phyloP scores from a whole-genome alignment of 1,284 basidiomycete genomes.

The Pseudozyma thailandica region DNA sequence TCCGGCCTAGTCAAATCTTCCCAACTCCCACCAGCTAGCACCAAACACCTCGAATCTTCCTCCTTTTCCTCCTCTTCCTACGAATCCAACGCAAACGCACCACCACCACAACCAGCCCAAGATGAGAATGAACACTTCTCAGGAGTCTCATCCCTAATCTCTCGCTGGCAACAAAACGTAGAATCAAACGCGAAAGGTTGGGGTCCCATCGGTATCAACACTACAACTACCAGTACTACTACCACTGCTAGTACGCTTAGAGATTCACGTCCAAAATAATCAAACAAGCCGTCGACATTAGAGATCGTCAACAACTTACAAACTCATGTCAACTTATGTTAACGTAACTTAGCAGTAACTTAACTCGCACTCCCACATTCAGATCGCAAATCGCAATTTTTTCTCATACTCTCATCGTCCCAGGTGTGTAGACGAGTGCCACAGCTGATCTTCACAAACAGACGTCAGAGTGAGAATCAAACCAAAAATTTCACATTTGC shows the following conservation, averaged over 20 bases:
- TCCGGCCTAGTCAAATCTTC: slow-evolving; percentile 20
- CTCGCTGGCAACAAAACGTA: slow-evolving; percentile 48
- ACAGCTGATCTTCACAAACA: neutral
- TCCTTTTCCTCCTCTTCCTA: neutral
- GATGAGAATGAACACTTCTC: slow-evolving; percentile 18
- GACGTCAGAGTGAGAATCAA: neutral
- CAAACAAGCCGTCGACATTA: too few relatives aligned
- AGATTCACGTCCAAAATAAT: too few relatives aligned
- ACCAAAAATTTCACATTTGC: slow-evolving; percentile 5
- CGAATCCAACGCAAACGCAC: neutral
- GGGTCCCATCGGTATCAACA: slow-evolving; percentile 36
- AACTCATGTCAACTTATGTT: too few relatives aligned
- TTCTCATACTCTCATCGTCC: too few relatives aligned
- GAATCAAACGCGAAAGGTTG: slow-evolving; percentile 51
- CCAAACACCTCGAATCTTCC: slow-evolving; percentile 3
- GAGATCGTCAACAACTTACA: too few relatives aligned
- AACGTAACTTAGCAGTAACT: too few relatives aligned
- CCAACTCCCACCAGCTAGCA: slow-evolving; percentile 14
- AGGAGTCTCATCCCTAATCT: slow-evolving; percentile 45
- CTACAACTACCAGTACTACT: too few relatives aligned
- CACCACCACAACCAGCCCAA: neutral
- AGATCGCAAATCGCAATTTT: too few relatives aligned
- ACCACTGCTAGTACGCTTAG: too few relatives aligned
- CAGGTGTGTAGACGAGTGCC: too few relatives aligned
- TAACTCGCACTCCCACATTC: too few relatives aligned